These are phyloP conservation scores for Talaromyces albobiverticillius DNA, from an alignment of 2,329 filamentous ascomycete genomes.

Conservation along the genomic window DNA sequence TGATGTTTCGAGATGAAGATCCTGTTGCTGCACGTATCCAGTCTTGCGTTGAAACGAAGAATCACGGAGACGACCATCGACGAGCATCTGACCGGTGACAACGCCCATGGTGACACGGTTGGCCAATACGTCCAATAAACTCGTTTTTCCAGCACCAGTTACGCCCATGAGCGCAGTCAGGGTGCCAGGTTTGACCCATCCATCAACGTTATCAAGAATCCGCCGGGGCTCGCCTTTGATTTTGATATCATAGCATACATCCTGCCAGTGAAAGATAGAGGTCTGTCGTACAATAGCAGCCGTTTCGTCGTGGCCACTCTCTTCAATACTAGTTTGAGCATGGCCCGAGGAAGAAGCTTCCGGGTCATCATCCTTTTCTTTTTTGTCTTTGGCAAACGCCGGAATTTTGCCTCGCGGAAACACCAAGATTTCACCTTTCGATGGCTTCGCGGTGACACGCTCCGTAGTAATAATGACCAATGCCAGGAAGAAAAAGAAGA, in stretches of 20 bases:
- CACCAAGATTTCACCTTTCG: slow-evolving; percentile 72
- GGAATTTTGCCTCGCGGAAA: slow-evolving; percentile 68
- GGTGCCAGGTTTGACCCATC: slow-evolving; percentile 91
- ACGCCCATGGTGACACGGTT: slow-evolving; percentile 85
- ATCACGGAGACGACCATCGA: slow-evolving; percentile 71
- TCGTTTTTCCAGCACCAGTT: slow-evolving; percentile 88
- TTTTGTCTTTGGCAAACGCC: slow-evolving; percentile 20
- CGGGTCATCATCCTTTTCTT: slow-evolving; percentile 19
- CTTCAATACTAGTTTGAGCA: slow-evolving; percentile 27
- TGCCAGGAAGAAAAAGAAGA: slow-evolving; percentile 60
- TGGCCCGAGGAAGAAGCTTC: slow-evolving; percentile 25
- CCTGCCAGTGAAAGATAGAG: slow-evolving; percentile 80
- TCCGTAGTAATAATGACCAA: slow-evolving; percentile 65
- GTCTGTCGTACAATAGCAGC: slow-evolving; percentile 61
- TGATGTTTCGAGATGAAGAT: slow-evolving; percentile 78
- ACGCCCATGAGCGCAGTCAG: slow-evolving; percentile 87
- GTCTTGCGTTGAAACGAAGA: slow-evolving; percentile 87
- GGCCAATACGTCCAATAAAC: slow-evolving; percentile 80
- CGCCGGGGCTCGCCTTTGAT: slow-evolving; percentile 74
- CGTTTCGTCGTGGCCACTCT: slow-evolving; percentile 17
- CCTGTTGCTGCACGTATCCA: slow-evolving; percentile 89
- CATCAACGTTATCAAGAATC: slow-evolving; percentile 81
- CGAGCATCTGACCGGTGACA: slow-evolving; percentile 79
- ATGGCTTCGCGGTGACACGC: slow-evolving; percentile 62
- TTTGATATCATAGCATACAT: slow-evolving; percentile 78